A percentile compares a stretch with the other conserved stretches of the same genome.
Evolutionary conservation across 1,284 basidiomycete genomes (phyloP).

Genomic region (Ganoderma lucidum): DNA sequence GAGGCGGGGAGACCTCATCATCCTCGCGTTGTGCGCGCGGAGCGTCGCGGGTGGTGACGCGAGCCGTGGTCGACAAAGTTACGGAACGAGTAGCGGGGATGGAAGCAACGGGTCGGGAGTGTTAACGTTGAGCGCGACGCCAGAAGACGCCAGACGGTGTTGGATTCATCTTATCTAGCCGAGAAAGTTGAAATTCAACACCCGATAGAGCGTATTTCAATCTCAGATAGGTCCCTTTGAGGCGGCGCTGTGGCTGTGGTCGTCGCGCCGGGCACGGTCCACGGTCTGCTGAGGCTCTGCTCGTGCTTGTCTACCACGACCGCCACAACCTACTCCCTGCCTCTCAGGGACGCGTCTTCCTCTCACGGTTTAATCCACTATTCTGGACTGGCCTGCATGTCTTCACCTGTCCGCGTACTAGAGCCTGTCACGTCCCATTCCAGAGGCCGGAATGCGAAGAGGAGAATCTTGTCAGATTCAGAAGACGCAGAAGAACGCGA

Average conservation of each 20-base stretch:
- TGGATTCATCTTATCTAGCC: slow-evolving; percentile 12
- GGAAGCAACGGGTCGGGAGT: not conserved
- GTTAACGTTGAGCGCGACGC: not conserved
- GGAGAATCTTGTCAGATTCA: slow-evolving; percentile 31
- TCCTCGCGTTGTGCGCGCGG: slow-evolving; percentile 1
- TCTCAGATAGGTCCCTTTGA: not conserved
- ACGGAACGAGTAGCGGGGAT: not conserved
- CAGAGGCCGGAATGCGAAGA: slow-evolving; percentile 16
- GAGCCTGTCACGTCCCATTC: slow-evolving; percentile 12
- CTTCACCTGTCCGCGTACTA: slow-evolving; percentile 22
- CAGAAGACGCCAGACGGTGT: not conserved
- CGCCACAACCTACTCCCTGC: not conserved
- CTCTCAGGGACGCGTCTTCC: not conserved
- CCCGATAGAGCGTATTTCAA: not conserved
- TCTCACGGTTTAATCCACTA: not conserved
- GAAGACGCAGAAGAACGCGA: slow-evolving; percentile 34
- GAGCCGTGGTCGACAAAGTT: slow-evolving; percentile 3
- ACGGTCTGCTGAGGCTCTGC: too few relatives aligned
- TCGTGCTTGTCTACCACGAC: not conserved
- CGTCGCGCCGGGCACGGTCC: not conserved
- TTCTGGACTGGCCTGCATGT: slow-evolving; percentile 9
- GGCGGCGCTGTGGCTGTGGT: not conserved
- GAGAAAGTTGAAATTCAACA: not conserved
- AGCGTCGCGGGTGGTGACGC: slow-evolving; percentile 1
- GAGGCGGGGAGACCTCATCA: slow-evolving; percentile 28